Evolutionary conservation across 164 flowering plant species (phyloP).

Genomic region (Litsea cubeba): DNA sequence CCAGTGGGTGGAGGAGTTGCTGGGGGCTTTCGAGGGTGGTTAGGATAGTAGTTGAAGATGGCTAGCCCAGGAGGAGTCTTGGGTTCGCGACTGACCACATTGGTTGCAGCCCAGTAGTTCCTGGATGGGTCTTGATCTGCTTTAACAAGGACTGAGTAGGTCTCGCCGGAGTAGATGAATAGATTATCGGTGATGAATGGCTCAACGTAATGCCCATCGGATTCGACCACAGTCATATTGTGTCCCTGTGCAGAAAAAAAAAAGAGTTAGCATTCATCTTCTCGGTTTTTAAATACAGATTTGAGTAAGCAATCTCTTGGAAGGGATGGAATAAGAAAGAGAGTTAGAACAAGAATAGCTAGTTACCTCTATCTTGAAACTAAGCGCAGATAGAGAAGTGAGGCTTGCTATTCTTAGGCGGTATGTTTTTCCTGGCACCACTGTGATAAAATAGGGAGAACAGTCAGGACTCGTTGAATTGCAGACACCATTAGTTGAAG

Average conservation of each 20-base stretch:
- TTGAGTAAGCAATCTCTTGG: too few relatives aligned
- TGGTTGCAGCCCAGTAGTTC: slow-evolving; percentile 61
- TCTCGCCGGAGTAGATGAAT: slow-evolving; percentile 80
- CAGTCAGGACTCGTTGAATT: slow-evolving; percentile 62
- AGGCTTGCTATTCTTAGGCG: slow-evolving; percentile 66
- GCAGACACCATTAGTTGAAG: slow-evolving; percentile 28
- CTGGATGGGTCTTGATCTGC: slow-evolving; percentile 65
- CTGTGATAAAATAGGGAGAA: slow-evolving; percentile 46
- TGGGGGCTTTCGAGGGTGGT: slow-evolving; percentile 52
- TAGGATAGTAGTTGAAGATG: slow-evolving; percentile 73
- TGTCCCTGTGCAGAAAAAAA: slow-evolving; percentile 45
- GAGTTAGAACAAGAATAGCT: too few relatives aligned
- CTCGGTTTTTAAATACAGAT: too few relatives aligned
- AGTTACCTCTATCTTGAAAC: slow-evolving; percentile 69
- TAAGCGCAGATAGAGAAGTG: slow-evolving; percentile 71
- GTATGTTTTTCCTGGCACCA: slow-evolving; percentile 73
- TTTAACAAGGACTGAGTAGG: slow-evolving; percentile 66
- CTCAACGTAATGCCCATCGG: slow-evolving; percentile 84
- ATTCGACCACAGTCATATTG: slow-evolving; percentile 85
- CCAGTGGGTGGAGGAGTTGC: slow-evolving; percentile 43
- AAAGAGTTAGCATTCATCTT: neutral
- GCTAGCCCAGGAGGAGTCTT: slow-evolving; percentile 54
- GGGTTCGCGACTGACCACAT: slow-evolving; percentile 42
- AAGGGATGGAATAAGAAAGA: too few relatives aligned
- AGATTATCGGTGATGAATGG: slow-evolving; percentile 63